Conservation (phyloP, 768 basidiomycete species). For the Trametes meyenii region DNA sequence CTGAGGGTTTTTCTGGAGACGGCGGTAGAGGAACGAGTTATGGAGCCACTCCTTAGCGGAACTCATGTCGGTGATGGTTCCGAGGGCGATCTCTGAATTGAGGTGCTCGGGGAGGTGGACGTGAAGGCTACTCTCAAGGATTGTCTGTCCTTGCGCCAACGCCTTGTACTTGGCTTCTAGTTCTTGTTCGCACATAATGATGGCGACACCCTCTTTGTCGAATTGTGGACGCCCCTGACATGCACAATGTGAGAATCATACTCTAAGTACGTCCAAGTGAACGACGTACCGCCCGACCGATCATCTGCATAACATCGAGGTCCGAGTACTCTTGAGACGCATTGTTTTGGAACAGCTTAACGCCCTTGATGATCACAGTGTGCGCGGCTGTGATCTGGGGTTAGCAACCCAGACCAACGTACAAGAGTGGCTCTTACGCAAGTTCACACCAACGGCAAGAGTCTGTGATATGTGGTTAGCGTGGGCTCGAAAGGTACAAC, state of each 20-base stretch:
- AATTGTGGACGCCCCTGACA: slow-evolving; percentile 86
- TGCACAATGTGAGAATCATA: too few relatives aligned
- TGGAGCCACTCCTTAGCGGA: slow-evolving; percentile 83
- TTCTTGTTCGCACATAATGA: slow-evolving; percentile 79
- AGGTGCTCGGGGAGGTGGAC: slow-evolving; percentile 85
- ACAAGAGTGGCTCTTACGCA: slow-evolving; percentile 57
- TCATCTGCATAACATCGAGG: slow-evolving; percentile 94
- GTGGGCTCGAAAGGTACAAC: too few relatives aligned
- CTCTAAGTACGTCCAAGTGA: not conserved
- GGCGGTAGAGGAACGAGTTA: slow-evolving; percentile 83
- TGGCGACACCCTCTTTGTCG: slow-evolving; percentile 81
- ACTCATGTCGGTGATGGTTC: slow-evolving; percentile 71
- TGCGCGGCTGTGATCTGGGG: slow-evolving; percentile 71
- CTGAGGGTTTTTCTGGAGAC: slow-evolving; percentile 81
- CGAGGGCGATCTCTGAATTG: slow-evolving; percentile 90
- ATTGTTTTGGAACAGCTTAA: slow-evolving; percentile 74
- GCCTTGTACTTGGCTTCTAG: slow-evolving; percentile 72
- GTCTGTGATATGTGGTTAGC: slow-evolving; percentile 53
- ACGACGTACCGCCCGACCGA: slow-evolving; percentile 80
- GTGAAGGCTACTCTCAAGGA: slow-evolving; percentile 87
- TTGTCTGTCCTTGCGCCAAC: slow-evolving; percentile 69
- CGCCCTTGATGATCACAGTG: slow-evolving; percentile 92
- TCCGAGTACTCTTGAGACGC: slow-evolving; percentile 83
- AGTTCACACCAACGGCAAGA: slow-evolving; percentile 93
- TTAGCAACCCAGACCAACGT: not conserved